phyloP scores from a whole-genome alignment of 495 filamentous ascomycete genomes.

The Podospora anserina region DNA sequence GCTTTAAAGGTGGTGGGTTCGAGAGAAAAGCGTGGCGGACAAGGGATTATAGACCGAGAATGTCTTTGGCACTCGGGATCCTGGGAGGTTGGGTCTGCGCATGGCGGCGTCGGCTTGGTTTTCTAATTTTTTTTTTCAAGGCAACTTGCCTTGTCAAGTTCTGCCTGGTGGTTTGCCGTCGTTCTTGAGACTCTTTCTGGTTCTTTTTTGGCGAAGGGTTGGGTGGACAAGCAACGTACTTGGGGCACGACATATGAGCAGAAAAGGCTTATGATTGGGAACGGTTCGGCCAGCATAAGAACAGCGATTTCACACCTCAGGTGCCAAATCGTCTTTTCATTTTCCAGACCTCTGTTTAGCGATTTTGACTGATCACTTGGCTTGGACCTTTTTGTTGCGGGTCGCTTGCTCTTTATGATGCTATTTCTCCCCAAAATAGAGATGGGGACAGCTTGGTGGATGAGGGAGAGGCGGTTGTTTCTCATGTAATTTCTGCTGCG shows the following conservation, averaged over 20 bases:
- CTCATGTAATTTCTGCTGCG: neutral
- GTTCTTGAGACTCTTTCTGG: slow-evolving; percentile 13
- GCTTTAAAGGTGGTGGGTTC: neutral
- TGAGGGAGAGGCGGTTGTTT: neutral
- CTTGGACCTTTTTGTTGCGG: neutral
- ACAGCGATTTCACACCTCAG: neutral
- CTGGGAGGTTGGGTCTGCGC: slow-evolving; percentile 17
- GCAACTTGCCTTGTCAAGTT: neutral
- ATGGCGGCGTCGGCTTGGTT: slow-evolving; percentile 18
- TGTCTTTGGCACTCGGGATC: slow-evolving; percentile 8
- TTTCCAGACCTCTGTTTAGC: neutral
- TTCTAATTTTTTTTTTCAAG: slow-evolving; percentile 2
- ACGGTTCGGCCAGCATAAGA: neutral
- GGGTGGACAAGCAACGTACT: neutral
- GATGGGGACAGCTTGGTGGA: neutral
- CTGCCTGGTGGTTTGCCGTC: slow-evolving; percentile 12
- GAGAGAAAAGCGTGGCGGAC: neutral
- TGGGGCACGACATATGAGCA: neutral
- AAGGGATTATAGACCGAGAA: slow-evolving; percentile 8
- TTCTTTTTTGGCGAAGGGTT: slow-evolving; percentile 4
- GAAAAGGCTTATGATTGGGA: neutral
- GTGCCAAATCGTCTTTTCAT: neutral
- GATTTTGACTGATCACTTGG: neutral
- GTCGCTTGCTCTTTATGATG: neutral
- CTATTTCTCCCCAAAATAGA: neutral